phyloP scores from a whole-genome alignment of 2,329 filamentous ascomycete species.

The Ceratocystiopsis sp. region DNA sequence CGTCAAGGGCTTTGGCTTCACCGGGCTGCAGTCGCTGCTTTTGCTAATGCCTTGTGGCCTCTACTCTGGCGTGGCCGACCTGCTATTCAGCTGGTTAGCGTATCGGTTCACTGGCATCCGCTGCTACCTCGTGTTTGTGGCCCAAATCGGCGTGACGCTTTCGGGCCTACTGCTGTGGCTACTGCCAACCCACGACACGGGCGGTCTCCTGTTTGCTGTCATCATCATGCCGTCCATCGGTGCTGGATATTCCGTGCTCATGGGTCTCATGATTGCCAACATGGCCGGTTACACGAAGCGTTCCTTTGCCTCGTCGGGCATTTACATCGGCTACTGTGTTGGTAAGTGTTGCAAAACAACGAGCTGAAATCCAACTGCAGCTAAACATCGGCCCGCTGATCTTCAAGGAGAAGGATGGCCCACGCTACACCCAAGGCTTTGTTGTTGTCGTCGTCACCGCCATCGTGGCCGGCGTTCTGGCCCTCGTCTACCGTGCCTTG shows the following conservation, averaged over 20 bases:
- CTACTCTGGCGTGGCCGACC: conserved; percentile 19
- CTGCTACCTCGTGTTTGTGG: conserved; percentile 18
- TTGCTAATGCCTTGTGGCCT: conserved; percentile 23
- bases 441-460: conserved; percentile 20
- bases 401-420: conserved; percentile 15
- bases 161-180: conserved; percentile 25
- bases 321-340: conserved; percentile 34
- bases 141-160: conserved; percentile 23
- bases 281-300: conserved; percentile 35
- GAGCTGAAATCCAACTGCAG: background rate
- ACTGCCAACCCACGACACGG: conserved; percentile 23
- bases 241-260: conserved; percentile 30
- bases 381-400: conserved; percentile 20
- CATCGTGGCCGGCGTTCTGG: conserved; percentile 13
- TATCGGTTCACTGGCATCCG: conserved; percentile 10
- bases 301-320: conserved; percentile 27
- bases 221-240: conserved; percentile 28
- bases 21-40: conserved; percentile 23
- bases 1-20: conserved; percentile 27
- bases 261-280: conserved; percentile 27
- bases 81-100: conserved; percentile 22
- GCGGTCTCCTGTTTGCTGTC: conserved; percentile 27
- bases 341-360: conserved; percentile 13
- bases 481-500: conserved; percentile 25
- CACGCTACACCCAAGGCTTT: conserved; percentile 22